Percentiles rank a stretch among this genome's conserved stretches.
These are phyloP conservation scores for Domatiomyces globalis DNA, from an alignment of 2,329 filamentous ascomycete species.

Conservation along the genomic window DNA sequence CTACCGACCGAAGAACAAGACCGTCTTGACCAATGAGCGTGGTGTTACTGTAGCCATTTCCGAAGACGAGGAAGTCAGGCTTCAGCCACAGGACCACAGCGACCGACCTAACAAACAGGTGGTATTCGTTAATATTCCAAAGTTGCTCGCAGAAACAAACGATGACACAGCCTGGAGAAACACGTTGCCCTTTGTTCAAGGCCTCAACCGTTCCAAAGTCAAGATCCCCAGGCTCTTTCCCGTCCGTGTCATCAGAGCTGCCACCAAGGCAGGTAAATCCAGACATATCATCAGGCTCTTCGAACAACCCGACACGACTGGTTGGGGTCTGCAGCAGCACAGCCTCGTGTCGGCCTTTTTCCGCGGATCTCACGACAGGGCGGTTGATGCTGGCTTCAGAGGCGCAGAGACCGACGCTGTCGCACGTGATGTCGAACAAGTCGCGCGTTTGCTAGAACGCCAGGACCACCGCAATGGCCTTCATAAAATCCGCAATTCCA, in stretches of 20 bases:
- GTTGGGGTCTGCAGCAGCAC: slow-evolving; percentile 22
- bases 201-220: slow-evolving; percentile 22
- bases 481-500: slow-evolving; percentile 1
- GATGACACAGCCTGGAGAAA: slow-evolving; percentile 26
- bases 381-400: slow-evolving; percentile 23
- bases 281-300: slow-evolving; percentile 25
- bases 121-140: slow-evolving; percentile 19
- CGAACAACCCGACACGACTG: slow-evolving; percentile 24
- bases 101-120: slow-evolving; percentile 24
- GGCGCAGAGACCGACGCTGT: slow-evolving; percentile 13
- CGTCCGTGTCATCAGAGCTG: slow-evolving; percentile 27
- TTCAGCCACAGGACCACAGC: slow-evolving; percentile 25
- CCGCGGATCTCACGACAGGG: slow-evolving; percentile 26
- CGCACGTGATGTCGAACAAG: slow-evolving; percentile 14
- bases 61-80: slow-evolving; percentile 25
- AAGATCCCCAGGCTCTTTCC: slow-evolving; percentile 19
- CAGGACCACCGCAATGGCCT: slow-evolving; percentile 19
- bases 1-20: slow-evolving; percentile 25
- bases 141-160: slow-evolving; percentile 25
- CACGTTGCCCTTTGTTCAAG: slow-evolving; percentile 28
- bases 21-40: slow-evolving; percentile 26
- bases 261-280: slow-evolving; percentile 24
- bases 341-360: slow-evolving; percentile 24
- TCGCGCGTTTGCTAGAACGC: slow-evolving; percentile 25
- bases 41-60: slow-evolving; percentile 28